Evolutionary conservation across 2,329 filamentous ascomycete species (phyloP).

Genomic region (Penicillium sp.): DNA sequence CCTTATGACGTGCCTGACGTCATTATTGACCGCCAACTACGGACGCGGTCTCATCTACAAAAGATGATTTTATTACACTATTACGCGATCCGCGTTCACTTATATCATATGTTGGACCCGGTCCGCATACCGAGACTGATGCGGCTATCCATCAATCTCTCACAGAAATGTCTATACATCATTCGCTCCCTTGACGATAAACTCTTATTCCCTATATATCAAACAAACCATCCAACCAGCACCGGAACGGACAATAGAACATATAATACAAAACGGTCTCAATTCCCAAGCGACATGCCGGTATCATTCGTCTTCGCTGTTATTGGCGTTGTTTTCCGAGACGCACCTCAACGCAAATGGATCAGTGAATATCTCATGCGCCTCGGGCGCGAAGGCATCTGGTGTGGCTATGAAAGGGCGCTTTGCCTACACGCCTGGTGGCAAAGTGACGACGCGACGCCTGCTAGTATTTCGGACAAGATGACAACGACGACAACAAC

Average conservation of each 20-base stretch:
- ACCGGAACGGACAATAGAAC: no score
- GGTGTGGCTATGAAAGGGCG: constrained; percentile 3
- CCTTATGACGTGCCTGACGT: neutral
- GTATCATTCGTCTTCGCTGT: neutral
- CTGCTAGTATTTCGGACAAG: no score
- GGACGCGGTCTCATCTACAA: neutral
- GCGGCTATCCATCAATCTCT: neutral
- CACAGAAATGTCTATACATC: constrained; percentile 1
- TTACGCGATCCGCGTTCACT: constrained; percentile 1
- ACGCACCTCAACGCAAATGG: neutral
- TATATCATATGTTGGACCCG: constrained; percentile 1
- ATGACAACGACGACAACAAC: neutral
- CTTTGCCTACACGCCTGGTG: constrained; percentile 5
- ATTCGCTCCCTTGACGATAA: neutral
- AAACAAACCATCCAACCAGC: no score
- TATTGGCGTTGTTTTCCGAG: neutral
- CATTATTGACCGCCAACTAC: neutral
- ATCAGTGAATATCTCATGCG: constrained; percentile 4
- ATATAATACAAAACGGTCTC: neutral
- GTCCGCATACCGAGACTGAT: neutral
- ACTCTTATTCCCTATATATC: no score
- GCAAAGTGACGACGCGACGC: no score
- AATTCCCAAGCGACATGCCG: constrained; percentile 2
- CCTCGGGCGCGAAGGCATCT: constrained; percentile 3
- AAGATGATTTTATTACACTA: constrained; percentile 2